phyloP scores from a whole-genome alignment of 2,329 filamentous ascomycete genomes.

The Curvularia spicifera region DNA sequence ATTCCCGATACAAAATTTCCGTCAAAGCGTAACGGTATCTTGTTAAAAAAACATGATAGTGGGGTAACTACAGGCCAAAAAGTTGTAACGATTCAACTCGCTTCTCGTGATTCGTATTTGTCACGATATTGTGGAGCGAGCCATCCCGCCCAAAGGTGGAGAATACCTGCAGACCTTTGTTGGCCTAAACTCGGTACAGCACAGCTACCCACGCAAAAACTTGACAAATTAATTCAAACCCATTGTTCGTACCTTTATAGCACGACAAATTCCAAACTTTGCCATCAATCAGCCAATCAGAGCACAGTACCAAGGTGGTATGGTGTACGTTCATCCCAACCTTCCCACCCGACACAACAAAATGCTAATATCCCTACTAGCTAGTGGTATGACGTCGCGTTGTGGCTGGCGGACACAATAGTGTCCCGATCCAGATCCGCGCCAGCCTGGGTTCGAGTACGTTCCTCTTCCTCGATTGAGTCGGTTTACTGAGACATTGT shows the following conservation, averaged over 20 bases:
- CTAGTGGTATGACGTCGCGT: conserved; percentile 43
- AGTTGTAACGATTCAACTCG: background rate
- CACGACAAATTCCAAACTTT: background rate
- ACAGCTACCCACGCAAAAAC: background rate
- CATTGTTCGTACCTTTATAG: background rate
- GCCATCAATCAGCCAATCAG: conserved; percentile 3
- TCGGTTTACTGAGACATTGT: conserved; percentile 19
- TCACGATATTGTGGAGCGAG: background rate
- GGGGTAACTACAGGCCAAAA: background rate
- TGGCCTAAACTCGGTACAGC: background rate
- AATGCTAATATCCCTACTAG: conserved; percentile 5
- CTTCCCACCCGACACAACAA: background rate
- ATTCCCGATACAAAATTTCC: background rate
- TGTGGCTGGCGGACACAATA: conserved; percentile 33
- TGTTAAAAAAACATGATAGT: background rate
- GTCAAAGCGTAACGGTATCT: background rate
- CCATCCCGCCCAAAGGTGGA: background rate
- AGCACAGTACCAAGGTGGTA: conserved; percentile 24
- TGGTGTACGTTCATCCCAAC: conserved; percentile 15
- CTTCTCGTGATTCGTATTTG: background rate
- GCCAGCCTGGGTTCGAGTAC: conserved; percentile 40
- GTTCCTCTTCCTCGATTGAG: conserved; percentile 5
- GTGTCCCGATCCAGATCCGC: conserved; percentile 32
- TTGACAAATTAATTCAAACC: background rate
- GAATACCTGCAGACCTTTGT: background rate